Evolutionary conservation across 2,329 filamentous ascomycete genomes (phyloP), one percentile per base, ranked within the genome.

Genomic region (Sarocladium brachiariae): DNA sequence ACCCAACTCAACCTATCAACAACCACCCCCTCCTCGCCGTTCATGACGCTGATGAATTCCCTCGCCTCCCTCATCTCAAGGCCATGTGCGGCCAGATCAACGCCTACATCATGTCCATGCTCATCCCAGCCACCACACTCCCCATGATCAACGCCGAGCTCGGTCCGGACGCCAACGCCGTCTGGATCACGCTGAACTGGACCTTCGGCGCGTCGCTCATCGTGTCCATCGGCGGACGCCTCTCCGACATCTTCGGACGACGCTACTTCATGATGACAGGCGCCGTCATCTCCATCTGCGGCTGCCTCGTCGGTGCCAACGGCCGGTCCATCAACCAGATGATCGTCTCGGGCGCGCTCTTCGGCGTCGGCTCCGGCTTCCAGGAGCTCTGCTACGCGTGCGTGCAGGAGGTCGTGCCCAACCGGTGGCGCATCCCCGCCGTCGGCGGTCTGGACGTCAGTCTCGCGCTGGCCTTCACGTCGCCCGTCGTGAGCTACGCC

Each of bases 211-310:
- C 61, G 14, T 59, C 64, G 25, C 60, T 66, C 38, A 58, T 67
- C 21, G 61, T 68, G 25, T 63, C 63, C 8, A 59, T 68, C 14
- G 62, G 62, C 10, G 63, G 63, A 5, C 61, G 68, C 23, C 56
- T 71, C 1, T 65, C 64, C 2, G 69, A 71, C 53, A 67, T 71
- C 23, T 71, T 70, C 33, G 68, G 68, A 6, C 55, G 66, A 13
- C 62, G 67, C 16, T 70, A 62, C 55, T 69, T 69, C 55, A 61
- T 69, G 50, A 60, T 69, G 23, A 59, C 60, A 0, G 69, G 68
- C 5, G 62, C 65, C 13, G 33, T 59, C 13, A 58, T 65, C 10
- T 59, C 63, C 21, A 61, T 69, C 24, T 53, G 65, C 24, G 68
- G 68, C 8, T 62, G 61, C 19, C 63, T 71, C 24, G 63, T 71